Evolutionary conservation across 305 asterid genomes (phyloP), one percentile per base, ranked within the genome.

Genomic region (Ilex paraguariensis): DNA sequence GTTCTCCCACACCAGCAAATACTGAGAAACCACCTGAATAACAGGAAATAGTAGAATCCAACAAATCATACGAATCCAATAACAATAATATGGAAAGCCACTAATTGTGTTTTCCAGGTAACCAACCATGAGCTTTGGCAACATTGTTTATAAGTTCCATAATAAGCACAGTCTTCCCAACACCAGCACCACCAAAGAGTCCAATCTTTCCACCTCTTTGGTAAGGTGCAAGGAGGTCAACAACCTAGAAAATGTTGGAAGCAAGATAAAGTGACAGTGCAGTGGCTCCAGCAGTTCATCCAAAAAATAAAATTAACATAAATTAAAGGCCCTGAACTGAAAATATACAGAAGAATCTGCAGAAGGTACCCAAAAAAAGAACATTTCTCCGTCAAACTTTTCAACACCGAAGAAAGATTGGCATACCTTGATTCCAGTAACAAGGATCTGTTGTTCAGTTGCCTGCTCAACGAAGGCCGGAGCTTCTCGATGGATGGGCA

Each of bases 131-230:
- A 21, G 28, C 28, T 21, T 21, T 21, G 28, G 28, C 28, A 21
- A 21, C 28, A 21, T 21, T 21, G 28, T 21, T 21, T 21, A 21
- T 21, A 21, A 21, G 28, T 21, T 21, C 59, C 59, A 55, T 55
- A 55, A 55, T 55, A 55, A 55, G 59, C 59, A 55, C 59, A 17
- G 59, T 55, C 14, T 55, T 55, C 59, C 59, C 59, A 31, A 55
- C 59, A 30, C 59, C 59, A 30, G 59, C 59, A 55, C 59, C 59
- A 55, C 59, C 59, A 55, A 55, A 55, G 31, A 55, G 16, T 3
- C 59, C 59, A 31, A 55, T 55, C 59, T 55, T 55, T 31, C 59
- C 59, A 55, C 59, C 59, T 55, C 59, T 55, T 55, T 55, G 59
- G 59, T 55, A 55, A 4, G 59, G 59, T 13, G 36, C 31, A 30